These are phyloP conservation scores for Yarrowia sp. DNA, from an alignment of 805 yeast species.

Conservation along the genomic window DNA sequence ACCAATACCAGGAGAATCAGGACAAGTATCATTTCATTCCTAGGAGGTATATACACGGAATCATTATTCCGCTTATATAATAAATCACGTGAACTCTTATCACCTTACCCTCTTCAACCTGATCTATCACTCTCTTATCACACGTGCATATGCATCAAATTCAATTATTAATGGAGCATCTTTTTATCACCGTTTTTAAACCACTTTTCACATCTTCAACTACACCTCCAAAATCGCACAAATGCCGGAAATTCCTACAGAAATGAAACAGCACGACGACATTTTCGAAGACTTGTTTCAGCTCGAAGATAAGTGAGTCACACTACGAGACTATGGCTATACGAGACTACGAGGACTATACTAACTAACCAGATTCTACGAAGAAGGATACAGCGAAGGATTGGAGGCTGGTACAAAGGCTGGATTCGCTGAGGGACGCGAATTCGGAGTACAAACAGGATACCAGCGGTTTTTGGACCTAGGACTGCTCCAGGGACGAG, in stretches of 20 bases:
- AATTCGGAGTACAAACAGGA: constrained; percentile 59
- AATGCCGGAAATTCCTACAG: constrained; percentile 12
- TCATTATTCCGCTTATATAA: too few species aligned
- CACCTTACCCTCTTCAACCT: too few species aligned
- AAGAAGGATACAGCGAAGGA: constrained; percentile 72
- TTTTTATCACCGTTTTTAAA: background rate
- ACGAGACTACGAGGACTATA: too few species aligned
- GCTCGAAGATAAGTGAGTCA: constrained; percentile 50
- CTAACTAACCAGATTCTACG: constrained; percentile 55
- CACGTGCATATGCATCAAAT: too few species aligned
- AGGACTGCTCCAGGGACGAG: constrained; percentile 62
- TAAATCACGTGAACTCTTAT: too few species aligned
- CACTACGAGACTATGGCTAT: too few species aligned
- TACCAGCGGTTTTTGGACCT: constrained; percentile 48
- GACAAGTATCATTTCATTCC: too few species aligned
- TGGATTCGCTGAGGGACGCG: constrained; percentile 73
- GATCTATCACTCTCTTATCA: too few species aligned
- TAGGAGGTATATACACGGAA: too few species aligned
- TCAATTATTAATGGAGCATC: background rate
- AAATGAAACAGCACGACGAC: constrained; percentile 27
- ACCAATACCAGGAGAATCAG: too few species aligned
- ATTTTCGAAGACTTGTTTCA: constrained; percentile 52
- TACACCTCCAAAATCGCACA: background rate
- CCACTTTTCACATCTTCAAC: background rate
- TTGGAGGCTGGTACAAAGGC: constrained; percentile 53